Evolutionary conservation across 139 green algal genomes (phyloP), one percentile per base, ranked within the genome.

Genomic region (Auxenochlorella pyrenoidosa): DNA sequence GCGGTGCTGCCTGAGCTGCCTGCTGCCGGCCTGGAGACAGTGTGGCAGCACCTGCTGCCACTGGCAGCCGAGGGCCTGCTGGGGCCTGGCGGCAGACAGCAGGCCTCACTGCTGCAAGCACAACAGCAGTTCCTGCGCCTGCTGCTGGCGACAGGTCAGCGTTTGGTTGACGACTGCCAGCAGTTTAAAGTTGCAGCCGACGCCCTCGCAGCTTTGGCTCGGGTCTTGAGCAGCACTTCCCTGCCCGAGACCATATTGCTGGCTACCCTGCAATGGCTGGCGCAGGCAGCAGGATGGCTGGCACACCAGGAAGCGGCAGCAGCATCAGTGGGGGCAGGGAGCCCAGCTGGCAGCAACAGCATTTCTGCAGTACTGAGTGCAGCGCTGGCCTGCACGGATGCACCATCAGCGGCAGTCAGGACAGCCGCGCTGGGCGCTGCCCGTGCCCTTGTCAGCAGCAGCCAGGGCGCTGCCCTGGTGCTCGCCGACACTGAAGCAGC

Each of bases 31-130:
- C 5, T 68, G n/a, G 0, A 5, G 0, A 21, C 32, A 3, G 1
- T 86, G 32, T 86, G 82, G 82, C 43, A 40, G 65, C n/a, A 26
- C 32, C 66, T 86, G 82, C 82, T 86, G 66, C 82, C 66, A 3
- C 22, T 66, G 40, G 80, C 40, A 12, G 80, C 40, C 63, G n/a
- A 24, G 40, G 44, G 36, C 5, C 40, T 21, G 1, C 30, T 60
- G 63, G n/a, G 30, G 0, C 18, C 19, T 26, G 60, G 24, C 36
- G 28, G 58, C 24, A 19, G 6, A 30, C 58, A 58, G 28, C 60
- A 59, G 30, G 30, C 43, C 40, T 32, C 4, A 4, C 79, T 44
- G 24, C 79, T 44, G 10, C 24, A 28, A 38, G 34, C 26, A 8
- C 47, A 24, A 63, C 80, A 60, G 63, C 40, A 34, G 30, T 28